Evolutionary conservation across 2,329 filamentous ascomycete species (phyloP).

Genomic region (Bipolaris victoriae): DNA sequence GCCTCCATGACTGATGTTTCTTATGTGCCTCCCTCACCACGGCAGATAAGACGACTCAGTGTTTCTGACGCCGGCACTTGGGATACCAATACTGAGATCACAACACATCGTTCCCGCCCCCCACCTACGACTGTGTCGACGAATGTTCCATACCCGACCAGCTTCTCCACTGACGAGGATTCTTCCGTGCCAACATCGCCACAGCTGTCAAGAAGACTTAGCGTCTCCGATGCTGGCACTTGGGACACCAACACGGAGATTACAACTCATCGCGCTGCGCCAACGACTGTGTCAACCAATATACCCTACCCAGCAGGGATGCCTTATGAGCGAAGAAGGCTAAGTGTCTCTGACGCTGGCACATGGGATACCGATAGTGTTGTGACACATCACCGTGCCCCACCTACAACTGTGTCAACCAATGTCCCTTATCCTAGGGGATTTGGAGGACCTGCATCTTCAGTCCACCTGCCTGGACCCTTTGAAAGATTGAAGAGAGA

Average conservation of each 20-base stretch:
- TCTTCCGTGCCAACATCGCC: not conserved
- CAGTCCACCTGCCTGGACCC: slow-evolving; percentile 9
- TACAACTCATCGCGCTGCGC: slow-evolving; percentile 6
- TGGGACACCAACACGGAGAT: slow-evolving; percentile 15
- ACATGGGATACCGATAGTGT: slow-evolving; percentile 16
- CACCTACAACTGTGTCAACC: slow-evolving; percentile 14
- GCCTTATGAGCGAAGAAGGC: slow-evolving; percentile 8
- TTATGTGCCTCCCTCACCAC: not conserved
- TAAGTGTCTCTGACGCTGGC: slow-evolving; percentile 12
- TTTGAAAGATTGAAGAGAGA: slow-evolving; percentile 12
- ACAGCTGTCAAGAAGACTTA: slow-evolving; percentile 9
- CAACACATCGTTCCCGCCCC: slow-evolving; percentile 6
- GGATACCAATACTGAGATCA: slow-evolving; percentile 12
- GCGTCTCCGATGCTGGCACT: slow-evolving; percentile 13
- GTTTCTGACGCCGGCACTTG: slow-evolving; percentile 15
- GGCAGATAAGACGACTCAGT: slow-evolving; percentile 10
- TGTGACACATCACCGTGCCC: slow-evolving; percentile 6
- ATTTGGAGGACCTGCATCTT: slow-evolving; percentile 7
- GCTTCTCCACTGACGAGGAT: not conserved
- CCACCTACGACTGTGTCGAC: slow-evolving; percentile 16
- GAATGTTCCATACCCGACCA: slow-evolving; percentile 11
- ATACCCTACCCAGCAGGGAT: slow-evolving; percentile 7
- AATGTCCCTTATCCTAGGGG: slow-evolving; percentile 13
- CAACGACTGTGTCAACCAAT: slow-evolving; percentile 15
- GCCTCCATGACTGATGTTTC: not conserved